Evolutionary conservation across 2,329 filamentous ascomycete genomes (phyloP), one percentile per base, ranked within the genome.

Genomic region (Hymenoscyphus scutula): DNA sequence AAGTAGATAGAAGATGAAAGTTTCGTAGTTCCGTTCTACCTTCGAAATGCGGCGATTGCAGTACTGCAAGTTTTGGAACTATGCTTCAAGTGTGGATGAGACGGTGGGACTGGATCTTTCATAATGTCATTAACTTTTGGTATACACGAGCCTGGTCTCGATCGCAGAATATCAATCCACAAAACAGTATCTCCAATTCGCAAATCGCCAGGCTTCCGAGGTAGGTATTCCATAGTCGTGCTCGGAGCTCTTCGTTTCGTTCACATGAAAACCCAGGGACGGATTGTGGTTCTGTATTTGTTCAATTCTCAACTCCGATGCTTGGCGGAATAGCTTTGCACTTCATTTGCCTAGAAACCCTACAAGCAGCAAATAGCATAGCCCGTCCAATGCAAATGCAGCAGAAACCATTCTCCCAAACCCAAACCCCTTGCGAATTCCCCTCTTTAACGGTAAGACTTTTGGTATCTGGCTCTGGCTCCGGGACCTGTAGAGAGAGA

Each of bases 401-500:
- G 67, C 65, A 73, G 58, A 70, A 71, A 70, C 71, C 68, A 69
- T 67, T 69, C 65, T 67, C 69, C 72, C 69, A 67, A 63, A 68
- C 63, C 69, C 67, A 66, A 66, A 65, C 62, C 67, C 67, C 68
- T 64, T 60, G 70, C 64, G 59, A 65, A 66, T 60, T 64, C 67
- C 64, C 64, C 67, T 66, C 66, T 64, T 92, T 94, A 97, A 93
- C 93, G 92, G 89, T 97, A 97, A 74, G 93, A 97, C 86, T 97
- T 97, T 86, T 98, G 94, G 93, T 92, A 98, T 79, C 93, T 90
- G 78, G 94, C 85, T 79, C 94, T 90, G 79, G 95, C 94, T 88
- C 94, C 94, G 76, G 87, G 90, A 91, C 90, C 91, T 80, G 88
- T 89, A 78, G 91, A 54, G 27, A 65, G 13, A 56, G n/a, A 57